These are phyloP conservation scores for Sphaerulina vaccinii DNA, from an alignment of 2,329 filamentous ascomycete species.

Conservation along the genomic window DNA sequence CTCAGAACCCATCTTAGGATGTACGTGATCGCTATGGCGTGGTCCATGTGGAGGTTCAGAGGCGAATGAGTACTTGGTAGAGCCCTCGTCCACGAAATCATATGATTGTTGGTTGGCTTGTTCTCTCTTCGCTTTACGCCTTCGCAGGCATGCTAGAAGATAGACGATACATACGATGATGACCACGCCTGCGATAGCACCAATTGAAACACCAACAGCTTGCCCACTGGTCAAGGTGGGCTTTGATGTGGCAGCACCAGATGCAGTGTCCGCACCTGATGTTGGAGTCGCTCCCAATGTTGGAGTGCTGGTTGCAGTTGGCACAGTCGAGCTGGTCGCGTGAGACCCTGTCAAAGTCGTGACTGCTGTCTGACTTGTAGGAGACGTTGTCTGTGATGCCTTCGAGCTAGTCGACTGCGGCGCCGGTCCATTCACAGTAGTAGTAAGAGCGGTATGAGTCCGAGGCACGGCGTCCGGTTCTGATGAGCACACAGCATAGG, in stretches of 20 bases:
- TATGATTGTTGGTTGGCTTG: conserved; percentile 30
- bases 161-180: conserved; percentile 28
- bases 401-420: not conserved
- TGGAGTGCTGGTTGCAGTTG: not conserved
- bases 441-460: conserved; percentile 27
- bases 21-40: not conserved
- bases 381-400: conserved; percentile 1
- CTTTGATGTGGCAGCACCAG: not conserved
- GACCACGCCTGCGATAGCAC: conserved; percentile 31
- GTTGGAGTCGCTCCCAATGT: not conserved
- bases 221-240: conserved; percentile 32
- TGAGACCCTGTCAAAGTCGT: not conserved
- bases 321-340: not conserved
- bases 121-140: conserved; percentile 19
- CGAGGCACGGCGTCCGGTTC: conserved; percentile 27
- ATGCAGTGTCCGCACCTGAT: not conserved
- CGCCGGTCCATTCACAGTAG: conserved; percentile 5
- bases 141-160: conserved; percentile 24
- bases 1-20: conserved; percentile 9
- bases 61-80: conserved; percentile 29
- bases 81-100: conserved; percentile 37
- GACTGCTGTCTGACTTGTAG: not conserved
- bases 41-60: not conserved
- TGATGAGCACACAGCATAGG: conserved; percentile 33
- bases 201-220: conserved; percentile 37